Base-by-base conservation (phyloP, 2,329 filamentous ascomycete species). In the Gremmenia infestans region DNA sequence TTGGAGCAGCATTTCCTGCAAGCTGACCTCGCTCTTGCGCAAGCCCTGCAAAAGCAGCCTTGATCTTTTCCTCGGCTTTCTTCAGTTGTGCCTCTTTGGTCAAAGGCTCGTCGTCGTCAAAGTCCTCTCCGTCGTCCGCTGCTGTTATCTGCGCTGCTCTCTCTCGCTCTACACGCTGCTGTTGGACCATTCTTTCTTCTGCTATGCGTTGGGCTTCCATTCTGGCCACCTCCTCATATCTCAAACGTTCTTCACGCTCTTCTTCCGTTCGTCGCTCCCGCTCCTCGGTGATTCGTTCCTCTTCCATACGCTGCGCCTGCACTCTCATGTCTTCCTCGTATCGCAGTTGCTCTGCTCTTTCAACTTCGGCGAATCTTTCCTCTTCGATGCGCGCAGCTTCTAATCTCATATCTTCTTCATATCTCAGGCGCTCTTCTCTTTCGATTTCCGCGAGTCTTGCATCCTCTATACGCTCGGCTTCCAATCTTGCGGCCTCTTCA, bases 31-130 rank as follows among this genome's bases (percentile, higher is more conserved):
- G 47, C 37, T 55, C 48, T 19, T 51, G 23, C 8, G 53, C 53
- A 22, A 55, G 23, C n/a, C 53, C 53, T 15, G 53, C 48, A 28
- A 55, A 55, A 23, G 53, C 53, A 19, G 53, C 53, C 8, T 40
- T 37, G 39, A 55, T 55, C 32, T 55, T 55, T 32, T 50, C 53
- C 36, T 55, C 53, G 11, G 53, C 53, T 46, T 55, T 55, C 19
- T 25, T 17, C 22, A 55, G 22, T 35, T 55, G 39, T 36, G 17
- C 25, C 35, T 55, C 39, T 37, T 55, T 55, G 15, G 28, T 22
- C 11, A 25, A 14, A n/a, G 12, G n/a, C 14, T 35, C 48, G 23
- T 53, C 42, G 17, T 43, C 50, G 6, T 43, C 37, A 14, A 22
- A 37, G 14, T 48, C 52, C n/a, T 48, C 52, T 15, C 50, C 52